Evolutionary conservation across 202 grass and related monocot genomes (phyloP).

Genomic region (Elaeis oleifera): DNA sequence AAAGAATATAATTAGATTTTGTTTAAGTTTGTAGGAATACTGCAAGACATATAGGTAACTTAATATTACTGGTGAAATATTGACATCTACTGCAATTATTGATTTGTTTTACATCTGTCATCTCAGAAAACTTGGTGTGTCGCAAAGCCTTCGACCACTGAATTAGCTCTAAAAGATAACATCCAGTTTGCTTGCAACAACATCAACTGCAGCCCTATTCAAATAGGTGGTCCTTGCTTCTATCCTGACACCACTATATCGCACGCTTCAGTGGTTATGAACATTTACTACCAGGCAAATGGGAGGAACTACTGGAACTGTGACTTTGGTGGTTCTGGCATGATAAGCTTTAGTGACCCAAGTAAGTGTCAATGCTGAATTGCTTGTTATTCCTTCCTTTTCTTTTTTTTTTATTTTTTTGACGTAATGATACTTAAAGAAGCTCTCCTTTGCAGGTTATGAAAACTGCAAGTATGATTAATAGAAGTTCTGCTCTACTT

Average conservation of each 20-base stretch:
- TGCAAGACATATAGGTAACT: no score
- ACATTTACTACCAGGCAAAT: constrained; percentile 53
- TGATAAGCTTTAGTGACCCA: constrained; percentile 51
- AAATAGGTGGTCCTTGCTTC: constrained; percentile 31
- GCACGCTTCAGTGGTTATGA: constrained; percentile 48
- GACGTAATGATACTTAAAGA: no score
- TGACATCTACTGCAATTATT: no score
- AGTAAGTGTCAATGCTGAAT: constrained; percentile 30
- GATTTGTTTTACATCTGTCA: no score
- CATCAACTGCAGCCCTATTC: constrained; percentile 43
- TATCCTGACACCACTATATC: constrained; percentile 11
- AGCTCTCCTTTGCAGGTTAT: no score
- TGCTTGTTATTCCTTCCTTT: no score
- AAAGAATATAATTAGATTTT: no score
- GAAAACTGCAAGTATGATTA: no score
- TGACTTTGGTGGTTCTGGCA: constrained; percentile 53
- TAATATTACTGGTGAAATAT: no score
- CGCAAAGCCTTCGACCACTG: constrained; percentile 29
- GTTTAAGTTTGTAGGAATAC: no score
- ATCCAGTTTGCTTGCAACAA: constrained; percentile 55
- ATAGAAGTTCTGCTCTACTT: no score
- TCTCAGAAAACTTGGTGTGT: constrained; percentile 60
- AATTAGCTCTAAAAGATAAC: constrained; percentile 28
- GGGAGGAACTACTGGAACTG: constrained; percentile 67
- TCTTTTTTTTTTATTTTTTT: no score